Conservation (phyloP, 148 eudicot genomes). For the Cornus florida region DNA sequence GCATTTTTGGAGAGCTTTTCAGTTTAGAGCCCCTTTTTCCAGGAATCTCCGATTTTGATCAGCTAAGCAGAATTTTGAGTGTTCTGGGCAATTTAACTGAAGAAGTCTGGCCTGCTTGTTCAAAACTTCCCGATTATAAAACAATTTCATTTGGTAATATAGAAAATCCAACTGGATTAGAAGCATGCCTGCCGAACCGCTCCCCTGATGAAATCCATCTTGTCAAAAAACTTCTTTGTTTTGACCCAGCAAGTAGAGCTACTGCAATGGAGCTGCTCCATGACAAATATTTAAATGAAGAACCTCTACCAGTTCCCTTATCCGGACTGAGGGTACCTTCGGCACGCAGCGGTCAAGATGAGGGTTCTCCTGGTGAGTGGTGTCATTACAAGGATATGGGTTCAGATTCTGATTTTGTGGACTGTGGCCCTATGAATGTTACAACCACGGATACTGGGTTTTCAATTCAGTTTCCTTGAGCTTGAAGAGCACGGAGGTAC, state of each 20-base stretch:
- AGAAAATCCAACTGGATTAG: constrained; percentile 67
- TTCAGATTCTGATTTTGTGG: constrained; percentile 80
- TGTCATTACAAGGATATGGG: constrained; percentile 48
- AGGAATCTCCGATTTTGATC: constrained; percentile 87
- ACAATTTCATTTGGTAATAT: constrained; percentile 59
- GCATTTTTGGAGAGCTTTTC: constrained; percentile 85
- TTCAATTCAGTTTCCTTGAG: constrained; percentile 67
- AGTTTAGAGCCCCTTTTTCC: constrained; percentile 77
- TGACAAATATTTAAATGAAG: constrained; percentile 78
- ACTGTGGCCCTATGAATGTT: constrained; percentile 55
- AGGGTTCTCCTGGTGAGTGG: constrained; percentile 41
- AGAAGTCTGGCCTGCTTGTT: constrained; percentile 76
- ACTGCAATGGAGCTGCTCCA: constrained; percentile 87
- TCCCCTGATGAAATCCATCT: constrained; percentile 64
- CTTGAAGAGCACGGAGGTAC: neutral
- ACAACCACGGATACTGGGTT: constrained; percentile 56
- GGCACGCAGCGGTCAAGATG: constrained; percentile 35
- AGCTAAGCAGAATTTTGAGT: constrained; percentile 64
- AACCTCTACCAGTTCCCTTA: constrained; percentile 66
- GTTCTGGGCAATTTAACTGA: constrained; percentile 75
- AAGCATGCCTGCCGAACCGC: constrained; percentile 54
- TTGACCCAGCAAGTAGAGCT: constrained; percentile 77
- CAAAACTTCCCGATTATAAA: constrained; percentile 72
- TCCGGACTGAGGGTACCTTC: constrained; percentile 70
- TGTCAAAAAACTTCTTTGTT: constrained; percentile 68